Evolutionary conservation across 192 early-diverging fungal genomes (phyloP).

Genomic region (Backusella macrospora): DNA sequence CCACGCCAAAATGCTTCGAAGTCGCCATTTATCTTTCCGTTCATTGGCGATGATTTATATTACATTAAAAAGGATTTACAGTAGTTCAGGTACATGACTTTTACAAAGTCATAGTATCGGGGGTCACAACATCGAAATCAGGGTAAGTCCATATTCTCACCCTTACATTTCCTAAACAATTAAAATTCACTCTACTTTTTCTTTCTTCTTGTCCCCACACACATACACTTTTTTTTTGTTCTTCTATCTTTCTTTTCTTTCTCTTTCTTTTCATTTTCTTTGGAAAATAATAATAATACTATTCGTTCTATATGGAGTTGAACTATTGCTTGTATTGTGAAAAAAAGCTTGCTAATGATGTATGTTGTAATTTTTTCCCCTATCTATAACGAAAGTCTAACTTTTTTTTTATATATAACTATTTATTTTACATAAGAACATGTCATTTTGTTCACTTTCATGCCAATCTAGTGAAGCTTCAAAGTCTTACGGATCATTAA

Average conservation of each 20-base stretch:
- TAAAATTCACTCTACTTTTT: neutral
- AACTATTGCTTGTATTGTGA: constrained; percentile 25
- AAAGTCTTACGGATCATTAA: constrained; percentile 2
- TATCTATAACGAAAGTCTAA: constrained; percentile 6
- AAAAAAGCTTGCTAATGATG: constrained; percentile 14
- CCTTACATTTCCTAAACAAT: neutral
- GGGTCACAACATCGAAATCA: constrained; percentile 9
- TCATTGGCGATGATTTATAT: constrained; percentile 14
- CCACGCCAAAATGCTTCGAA: constrained; percentile 10
- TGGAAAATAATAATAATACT: neutral
- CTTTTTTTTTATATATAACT: neutral
- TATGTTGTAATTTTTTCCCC: neutral
- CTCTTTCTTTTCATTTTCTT: neutral
- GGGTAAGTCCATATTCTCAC: constrained; percentile 7
- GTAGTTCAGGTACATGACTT: neutral
- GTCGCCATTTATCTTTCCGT: constrained; percentile 14
- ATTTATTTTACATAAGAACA: constrained; percentile 1
- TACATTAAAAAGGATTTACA: constrained; percentile 4
- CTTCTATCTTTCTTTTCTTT: neutral
- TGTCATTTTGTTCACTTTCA: constrained; percentile 21
- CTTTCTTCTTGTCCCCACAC: neutral
- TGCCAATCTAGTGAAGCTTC: constrained; percentile 21
- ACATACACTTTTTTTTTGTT: neutral
- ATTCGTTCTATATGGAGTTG: constrained; percentile 14
- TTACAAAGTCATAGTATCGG: neutral